Conservation (phyloP, 2,329 filamentous ascomycete genomes). For the Trichoderma lentiforme region DNA sequence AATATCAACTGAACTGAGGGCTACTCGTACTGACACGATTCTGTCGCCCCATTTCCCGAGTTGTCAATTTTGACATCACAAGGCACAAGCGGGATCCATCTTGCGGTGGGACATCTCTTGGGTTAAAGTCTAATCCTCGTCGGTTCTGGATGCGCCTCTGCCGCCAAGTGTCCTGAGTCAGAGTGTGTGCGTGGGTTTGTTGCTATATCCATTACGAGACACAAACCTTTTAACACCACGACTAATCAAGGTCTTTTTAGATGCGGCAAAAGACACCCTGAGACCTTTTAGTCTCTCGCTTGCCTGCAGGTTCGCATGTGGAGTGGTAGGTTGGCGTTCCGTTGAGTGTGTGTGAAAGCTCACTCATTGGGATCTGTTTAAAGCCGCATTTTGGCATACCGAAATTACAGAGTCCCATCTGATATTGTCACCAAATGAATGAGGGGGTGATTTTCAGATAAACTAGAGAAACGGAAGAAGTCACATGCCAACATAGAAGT, state of each 20-base stretch:
- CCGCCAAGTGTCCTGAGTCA: conserved; percentile 12
- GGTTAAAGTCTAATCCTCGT: neutral
- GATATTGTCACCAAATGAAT: neutral
- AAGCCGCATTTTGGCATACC: neutral
- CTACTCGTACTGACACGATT: neutral
- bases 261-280: neutral
- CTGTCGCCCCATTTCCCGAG: neutral
- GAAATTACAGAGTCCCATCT: neutral
- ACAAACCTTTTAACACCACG: neutral
- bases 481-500: neutral
- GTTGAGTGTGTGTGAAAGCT: neutral
- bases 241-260: neutral
- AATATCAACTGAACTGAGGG: neutral
- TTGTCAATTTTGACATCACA: conserved; percentile 13
- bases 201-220: conserved; percentile 12
- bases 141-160: conserved; percentile 10
- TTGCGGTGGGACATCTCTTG: neutral
- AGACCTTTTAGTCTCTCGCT: neutral
- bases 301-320: neutral
- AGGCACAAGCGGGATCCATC: conserved; percentile 4
- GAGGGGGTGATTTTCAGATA: neutral
- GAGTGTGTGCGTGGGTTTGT: neutral
- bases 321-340: neutral
- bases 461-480: neutral
- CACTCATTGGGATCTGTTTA: neutral